phyloP scores from a whole-genome alignment of 768 basidiomycete genomes.

The Russula emetica region DNA sequence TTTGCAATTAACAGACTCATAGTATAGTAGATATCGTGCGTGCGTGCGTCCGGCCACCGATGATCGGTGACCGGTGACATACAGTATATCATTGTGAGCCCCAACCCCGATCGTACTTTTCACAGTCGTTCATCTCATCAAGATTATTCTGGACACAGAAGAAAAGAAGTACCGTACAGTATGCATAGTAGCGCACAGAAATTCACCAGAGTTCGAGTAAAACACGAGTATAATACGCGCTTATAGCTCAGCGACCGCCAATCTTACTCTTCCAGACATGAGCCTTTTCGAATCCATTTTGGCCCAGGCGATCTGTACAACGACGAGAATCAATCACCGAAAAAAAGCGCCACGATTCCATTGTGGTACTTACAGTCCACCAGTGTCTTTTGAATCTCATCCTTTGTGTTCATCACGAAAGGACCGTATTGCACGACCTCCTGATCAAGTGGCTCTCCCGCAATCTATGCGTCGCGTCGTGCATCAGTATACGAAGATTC shows the following conservation, averaged over 20 bases:
- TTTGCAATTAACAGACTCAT: too few species aligned
- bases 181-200: too few species aligned
- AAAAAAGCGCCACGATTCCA: not conserved
- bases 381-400: constrained; percentile 80
- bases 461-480: constrained; percentile 43
- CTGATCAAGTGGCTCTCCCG: constrained; percentile 88
- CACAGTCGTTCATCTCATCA: too few species aligned
- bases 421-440: constrained; percentile 83
- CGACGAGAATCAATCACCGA: constrained; percentile 17
- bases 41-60: too few species aligned
- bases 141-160: too few species aligned
- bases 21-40: too few species aligned
- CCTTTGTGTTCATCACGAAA: constrained; percentile 77
- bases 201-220: constrained; percentile 5
- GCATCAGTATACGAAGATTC: not conserved
- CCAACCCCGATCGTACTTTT: too few species aligned
- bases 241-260: constrained; percentile 36
- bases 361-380: constrained; percentile 57
- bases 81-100: too few species aligned
- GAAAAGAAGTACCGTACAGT: not conserved
- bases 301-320: constrained; percentile 57
- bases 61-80: too few species aligned
- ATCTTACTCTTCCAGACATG: constrained; percentile 85
- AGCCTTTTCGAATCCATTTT: constrained; percentile 89
- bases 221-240: constrained; percentile 2